A percentile compares a stretch with the other conserved stretches of the same genome.
phyloP scores from a whole-genome alignment of 805 yeast species.

The Lipomyces yamanashiensis region DNA sequence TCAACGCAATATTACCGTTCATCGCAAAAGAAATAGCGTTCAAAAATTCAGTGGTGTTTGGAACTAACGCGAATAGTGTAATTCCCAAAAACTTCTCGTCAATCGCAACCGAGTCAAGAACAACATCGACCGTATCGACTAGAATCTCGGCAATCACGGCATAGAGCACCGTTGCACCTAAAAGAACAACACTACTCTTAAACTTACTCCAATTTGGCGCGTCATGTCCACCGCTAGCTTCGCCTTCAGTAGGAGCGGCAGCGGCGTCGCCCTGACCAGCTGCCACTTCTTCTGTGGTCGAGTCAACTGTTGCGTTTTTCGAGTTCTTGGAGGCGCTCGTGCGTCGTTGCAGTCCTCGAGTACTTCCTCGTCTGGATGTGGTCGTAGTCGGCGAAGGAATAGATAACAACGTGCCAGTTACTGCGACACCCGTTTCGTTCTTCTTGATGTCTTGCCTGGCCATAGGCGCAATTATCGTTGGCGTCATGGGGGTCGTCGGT shows the following conservation, averaged over 20 bases:
- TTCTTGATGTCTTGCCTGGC: conserved; percentile 1
- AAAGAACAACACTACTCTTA: conserved; percentile 79
- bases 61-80: conserved; percentile 93
- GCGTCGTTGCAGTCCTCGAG: conserved; percentile 19
- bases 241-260: conserved; percentile 36
- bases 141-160: conserved; percentile 93
- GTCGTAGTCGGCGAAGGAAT: conserved; percentile 13
- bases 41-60: conserved; percentile 94
- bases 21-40: conserved; percentile 97
- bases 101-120: conserved; percentile 75
- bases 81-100: conserved; percentile 90
- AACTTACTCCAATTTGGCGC: conserved; percentile 95
- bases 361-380: conserved; percentile 20
- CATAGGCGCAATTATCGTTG: conserved; percentile 6
- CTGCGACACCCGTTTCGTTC: neutral
- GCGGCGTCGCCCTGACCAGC: conserved; percentile 19
- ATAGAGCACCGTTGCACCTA: conserved; percentile 83
- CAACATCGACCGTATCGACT: conserved; percentile 90
- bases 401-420: neutral
- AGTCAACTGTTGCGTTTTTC: conserved; percentile 11
- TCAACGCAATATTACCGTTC: conserved; percentile 92
- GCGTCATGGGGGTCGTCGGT: neutral
- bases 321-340: neutral
- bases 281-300: conserved; percentile 2
- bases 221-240: conserved; percentile 75